A percentile compares a stretch with the other conserved stretches of the same genome.
Conservation (phyloP, 495 filamentous ascomycete species). For the Aspergillus heteromorphus region DNA sequence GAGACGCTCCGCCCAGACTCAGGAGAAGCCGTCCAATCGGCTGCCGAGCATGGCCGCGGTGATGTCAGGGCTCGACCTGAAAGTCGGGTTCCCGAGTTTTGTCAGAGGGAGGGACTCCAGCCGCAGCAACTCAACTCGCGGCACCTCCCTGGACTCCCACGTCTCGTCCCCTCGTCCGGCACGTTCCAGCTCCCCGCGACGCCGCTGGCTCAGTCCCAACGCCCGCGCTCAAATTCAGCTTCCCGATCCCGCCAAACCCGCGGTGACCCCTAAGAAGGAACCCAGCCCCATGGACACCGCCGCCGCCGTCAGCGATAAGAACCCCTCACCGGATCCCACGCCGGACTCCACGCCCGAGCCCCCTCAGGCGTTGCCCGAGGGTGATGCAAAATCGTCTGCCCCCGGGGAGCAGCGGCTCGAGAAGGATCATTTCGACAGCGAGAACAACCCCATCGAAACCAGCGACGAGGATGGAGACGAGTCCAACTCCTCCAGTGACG, state of each 20-base stretch:
- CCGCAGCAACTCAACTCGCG: constrained; percentile 43
- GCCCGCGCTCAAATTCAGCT: constrained; percentile 23
- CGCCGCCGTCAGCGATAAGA: too few relatives aligned
- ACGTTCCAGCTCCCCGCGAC: constrained; percentile 56
- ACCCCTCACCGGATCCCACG: constrained; percentile 23
- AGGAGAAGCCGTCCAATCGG: constrained; percentile 24
- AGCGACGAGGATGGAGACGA: constrained; percentile 47
- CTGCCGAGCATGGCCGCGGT: constrained; percentile 27
- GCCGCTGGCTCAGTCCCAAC: constrained; percentile 33
- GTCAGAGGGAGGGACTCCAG: constrained; percentile 35
- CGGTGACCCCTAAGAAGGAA: constrained; percentile 44
- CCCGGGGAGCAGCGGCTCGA: constrained; percentile 55
- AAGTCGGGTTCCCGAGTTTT: constrained; percentile 32
- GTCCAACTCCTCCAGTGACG: constrained; percentile 49
- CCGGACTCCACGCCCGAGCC: constrained; percentile 17
- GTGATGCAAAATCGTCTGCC: constrained; percentile 6
- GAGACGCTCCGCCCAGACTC: constrained; percentile 8
- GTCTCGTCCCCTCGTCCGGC: constrained; percentile 54
- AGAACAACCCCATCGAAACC: constrained; percentile 41
- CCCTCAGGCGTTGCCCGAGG: constrained; percentile 33
- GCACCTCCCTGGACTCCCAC: constrained; percentile 54
- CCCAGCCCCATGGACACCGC: constrained; percentile 51
- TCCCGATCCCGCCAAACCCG: constrained; percentile 30
- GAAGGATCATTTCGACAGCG: constrained; percentile 69
- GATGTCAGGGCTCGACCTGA: constrained; percentile 36